Evolutionary conservation across 805 yeast genomes (phyloP).

Genomic region (Pichia eremophila): DNA sequence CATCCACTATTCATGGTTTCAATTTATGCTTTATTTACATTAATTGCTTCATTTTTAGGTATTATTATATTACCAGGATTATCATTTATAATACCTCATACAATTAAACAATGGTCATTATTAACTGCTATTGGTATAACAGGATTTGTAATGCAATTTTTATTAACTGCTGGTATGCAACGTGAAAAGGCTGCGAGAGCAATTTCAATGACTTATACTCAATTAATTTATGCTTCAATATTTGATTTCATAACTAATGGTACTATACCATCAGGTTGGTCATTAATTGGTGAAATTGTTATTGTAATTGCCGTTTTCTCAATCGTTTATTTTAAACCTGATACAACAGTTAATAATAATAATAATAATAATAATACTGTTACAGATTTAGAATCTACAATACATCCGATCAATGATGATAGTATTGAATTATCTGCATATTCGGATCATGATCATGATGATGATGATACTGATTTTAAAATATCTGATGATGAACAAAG

Average conservation of each 20-base stretch:
- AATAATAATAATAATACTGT: not conserved
- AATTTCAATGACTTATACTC: slow-evolving; percentile 65
- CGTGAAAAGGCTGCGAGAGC: slow-evolving; percentile 72
- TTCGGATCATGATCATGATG: not conserved
- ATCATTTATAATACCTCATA: slow-evolving; percentile 51
- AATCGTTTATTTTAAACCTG: slow-evolving; percentile 41
- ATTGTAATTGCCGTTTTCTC: slow-evolving; percentile 57
- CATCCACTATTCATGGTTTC: slow-evolving; percentile 77
- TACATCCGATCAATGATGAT: not conserved
- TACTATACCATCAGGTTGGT: slow-evolving; percentile 61
- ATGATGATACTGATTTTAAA: not conserved
- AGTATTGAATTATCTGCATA: not conserved
- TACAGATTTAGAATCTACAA: slow-evolving; percentile 1
- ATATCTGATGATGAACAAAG: not conserved
- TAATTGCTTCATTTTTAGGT: slow-evolving; percentile 43
- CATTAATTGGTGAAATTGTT: slow-evolving; percentile 58
- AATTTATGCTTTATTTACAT: slow-evolving; percentile 57
- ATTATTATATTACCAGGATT: slow-evolving; percentile 49
- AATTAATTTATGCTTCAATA: slow-evolving; percentile 65
- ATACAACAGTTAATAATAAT: not conserved
- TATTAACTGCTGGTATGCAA: slow-evolving; percentile 75
- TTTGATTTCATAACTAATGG: slow-evolving; percentile 69
- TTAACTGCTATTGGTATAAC: slow-evolving; percentile 55
- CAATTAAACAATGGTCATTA: slow-evolving; percentile 56
- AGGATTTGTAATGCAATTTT: slow-evolving; percentile 77